Conservation (phyloP, 2,329 filamentous ascomycete genomes). For the Parasarocladium wereldwijsianum region DNA sequence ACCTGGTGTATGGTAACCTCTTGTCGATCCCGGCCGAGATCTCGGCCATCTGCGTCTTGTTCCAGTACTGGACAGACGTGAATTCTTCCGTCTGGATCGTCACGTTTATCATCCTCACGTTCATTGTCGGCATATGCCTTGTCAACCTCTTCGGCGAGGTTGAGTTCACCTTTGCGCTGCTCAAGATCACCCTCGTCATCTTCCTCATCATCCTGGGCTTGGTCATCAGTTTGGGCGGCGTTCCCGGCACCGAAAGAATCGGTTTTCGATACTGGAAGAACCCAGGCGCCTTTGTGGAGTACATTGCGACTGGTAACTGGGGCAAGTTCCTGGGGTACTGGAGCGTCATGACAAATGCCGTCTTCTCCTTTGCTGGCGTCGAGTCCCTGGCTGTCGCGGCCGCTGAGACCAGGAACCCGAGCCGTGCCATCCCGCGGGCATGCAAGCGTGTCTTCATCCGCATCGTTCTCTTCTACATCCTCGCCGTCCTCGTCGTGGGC, state of each 20-base stretch:
- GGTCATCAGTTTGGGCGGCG: constrained; percentile 47
- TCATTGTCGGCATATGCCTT: constrained; percentile 42
- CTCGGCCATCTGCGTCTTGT: constrained; percentile 45
- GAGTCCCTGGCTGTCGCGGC: constrained; percentile 47
- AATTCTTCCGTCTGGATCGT: constrained; percentile 34
- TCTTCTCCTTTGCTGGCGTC: constrained; percentile 56
- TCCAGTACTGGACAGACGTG: constrained; percentile 49
- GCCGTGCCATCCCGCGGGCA: constrained; percentile 50
- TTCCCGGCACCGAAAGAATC: constrained; percentile 39
- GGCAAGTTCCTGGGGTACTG: constrained; percentile 30
- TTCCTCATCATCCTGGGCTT: constrained; percentile 47
- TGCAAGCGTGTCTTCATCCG: constrained; percentile 66
- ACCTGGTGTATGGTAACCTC: constrained; percentile 38
- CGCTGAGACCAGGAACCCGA: constrained; percentile 45
- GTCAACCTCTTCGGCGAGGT: constrained; percentile 47
- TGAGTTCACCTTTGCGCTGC: constrained; percentile 33
- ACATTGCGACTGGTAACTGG: constrained; percentile 33
- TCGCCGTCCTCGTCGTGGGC: constrained; percentile 57
- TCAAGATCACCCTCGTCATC: constrained; percentile 47
- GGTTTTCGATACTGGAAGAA: constrained; percentile 58
- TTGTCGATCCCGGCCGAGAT: constrained; percentile 45
- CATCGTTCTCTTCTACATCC: constrained; percentile 56
- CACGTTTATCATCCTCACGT: constrained; percentile 33
- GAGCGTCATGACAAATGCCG: constrained; percentile 46
- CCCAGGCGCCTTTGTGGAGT: constrained; percentile 53